Evolutionary conservation across 345 rosid species (phyloP).

Genomic region (Eucalyptus curtisii): DNA sequence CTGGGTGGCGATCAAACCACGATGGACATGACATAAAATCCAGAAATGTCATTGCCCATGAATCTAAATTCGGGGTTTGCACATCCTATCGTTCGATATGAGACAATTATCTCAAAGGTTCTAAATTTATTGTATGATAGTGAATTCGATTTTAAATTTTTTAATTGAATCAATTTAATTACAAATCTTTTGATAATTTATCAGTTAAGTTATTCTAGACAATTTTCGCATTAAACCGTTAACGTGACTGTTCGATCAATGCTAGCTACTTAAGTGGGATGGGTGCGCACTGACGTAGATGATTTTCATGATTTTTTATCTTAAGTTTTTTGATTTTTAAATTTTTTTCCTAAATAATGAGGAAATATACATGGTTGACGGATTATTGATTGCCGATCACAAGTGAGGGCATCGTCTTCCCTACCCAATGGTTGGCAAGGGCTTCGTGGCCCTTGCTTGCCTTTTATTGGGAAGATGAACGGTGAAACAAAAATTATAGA

Average conservation of each 20-base stretch:
- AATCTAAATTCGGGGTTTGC: background rate
- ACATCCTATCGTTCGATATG: background rate
- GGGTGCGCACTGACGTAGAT: rapidly evolving
- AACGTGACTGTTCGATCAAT: rapidly evolving
- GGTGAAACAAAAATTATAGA: too few species aligned
- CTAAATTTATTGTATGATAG: rapidly evolving
- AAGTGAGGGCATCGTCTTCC: background rate
- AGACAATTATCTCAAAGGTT: rapidly evolving
- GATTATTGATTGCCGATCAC: background rate
- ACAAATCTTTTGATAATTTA: rapidly evolving
- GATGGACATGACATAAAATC: background rate
- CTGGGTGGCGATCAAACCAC: background rate
- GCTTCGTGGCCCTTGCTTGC: background rate
- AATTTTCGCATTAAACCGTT: rapidly evolving
- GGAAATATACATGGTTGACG: background rate
- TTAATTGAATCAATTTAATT: background rate
- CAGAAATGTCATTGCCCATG: background rate
- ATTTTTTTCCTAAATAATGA: background rate
- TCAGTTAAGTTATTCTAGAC: rapidly evolving
- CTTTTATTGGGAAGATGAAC: background rate
- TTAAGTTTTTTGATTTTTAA: too few species aligned
- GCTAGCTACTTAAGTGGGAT: rapidly evolving
- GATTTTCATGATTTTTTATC: background rate
- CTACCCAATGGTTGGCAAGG: too few species aligned
- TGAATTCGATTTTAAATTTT: rapidly evolving